Conservation (phyloP, 2,329 filamentous ascomycete genomes). For the Botrytis tulipae region DNA sequence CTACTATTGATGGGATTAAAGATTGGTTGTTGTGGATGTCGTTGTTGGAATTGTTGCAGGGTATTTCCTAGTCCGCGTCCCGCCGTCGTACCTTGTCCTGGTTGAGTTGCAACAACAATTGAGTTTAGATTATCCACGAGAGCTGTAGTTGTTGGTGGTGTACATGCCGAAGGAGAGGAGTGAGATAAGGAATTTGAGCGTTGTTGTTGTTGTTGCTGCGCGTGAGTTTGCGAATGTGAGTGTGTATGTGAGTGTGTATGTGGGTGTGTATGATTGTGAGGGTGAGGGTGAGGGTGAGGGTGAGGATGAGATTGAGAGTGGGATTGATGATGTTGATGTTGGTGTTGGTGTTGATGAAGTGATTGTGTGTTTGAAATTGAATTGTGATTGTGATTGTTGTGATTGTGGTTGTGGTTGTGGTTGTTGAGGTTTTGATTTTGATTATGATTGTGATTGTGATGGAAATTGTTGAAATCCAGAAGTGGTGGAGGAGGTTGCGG, state of each 20-base stretch:
- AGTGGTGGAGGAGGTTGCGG: conserved; percentile 17
- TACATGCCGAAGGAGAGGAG: not conserved
- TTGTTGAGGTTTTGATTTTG: not conserved
- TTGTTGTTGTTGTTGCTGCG: conserved; percentile 1
- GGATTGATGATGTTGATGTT: not conserved
- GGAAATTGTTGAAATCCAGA: conserved; percentile 17
- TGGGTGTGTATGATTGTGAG: not conserved
- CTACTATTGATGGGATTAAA: conserved; percentile 15
- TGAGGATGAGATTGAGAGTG: not conserved
- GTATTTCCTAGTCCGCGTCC: conserved; percentile 19
- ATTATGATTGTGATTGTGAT: not conserved
- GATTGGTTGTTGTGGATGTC: conserved; percentile 19
- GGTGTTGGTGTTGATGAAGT: not conserved
- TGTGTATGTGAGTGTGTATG: not conserved
- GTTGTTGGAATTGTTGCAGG: conserved; percentile 16
- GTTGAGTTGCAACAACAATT: conserved; percentile 7
- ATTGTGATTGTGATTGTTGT: too few relatives aligned
- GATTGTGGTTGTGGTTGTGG: too few relatives aligned
- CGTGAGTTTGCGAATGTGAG: not conserved
- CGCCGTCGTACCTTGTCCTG: conserved; percentile 1
- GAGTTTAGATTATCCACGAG: conserved; percentile 7
- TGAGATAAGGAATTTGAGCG: conserved; percentile 11
- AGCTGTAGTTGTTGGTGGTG: conserved; percentile 3
- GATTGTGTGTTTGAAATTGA: too few relatives aligned
- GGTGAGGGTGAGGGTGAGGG: not conserved